These are phyloP conservation scores for Yamadazyma akitaensis DNA, from an alignment of 805 yeast species.

Conservation along the genomic window DNA sequence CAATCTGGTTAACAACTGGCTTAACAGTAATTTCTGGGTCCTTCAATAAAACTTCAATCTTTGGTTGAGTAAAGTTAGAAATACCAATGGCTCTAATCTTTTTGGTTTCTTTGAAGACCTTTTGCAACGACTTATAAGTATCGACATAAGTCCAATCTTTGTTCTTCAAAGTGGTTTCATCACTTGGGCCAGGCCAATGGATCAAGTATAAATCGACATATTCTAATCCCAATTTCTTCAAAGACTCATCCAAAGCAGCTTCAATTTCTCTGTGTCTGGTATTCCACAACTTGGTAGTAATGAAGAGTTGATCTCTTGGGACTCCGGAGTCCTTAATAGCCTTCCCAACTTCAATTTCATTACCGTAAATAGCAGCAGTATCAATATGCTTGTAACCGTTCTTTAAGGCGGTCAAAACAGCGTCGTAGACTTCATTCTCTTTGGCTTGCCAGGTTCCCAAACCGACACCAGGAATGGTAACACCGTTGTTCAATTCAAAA, in stretches of 20 bases:
- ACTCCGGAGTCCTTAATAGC: conserved; percentile 55
- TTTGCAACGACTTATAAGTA: conserved; percentile 48
- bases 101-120: conserved; percentile 43
- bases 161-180: conserved; percentile 21
- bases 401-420: conserved; percentile 60
- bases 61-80: conserved; percentile 32
- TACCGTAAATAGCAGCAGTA: conserved; percentile 66
- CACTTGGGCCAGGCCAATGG: conserved; percentile 66
- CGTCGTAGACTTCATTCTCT: conserved; percentile 47
- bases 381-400: conserved; percentile 77
- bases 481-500: conserved; percentile 58
- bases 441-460: conserved; percentile 72
- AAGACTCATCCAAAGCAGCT: conserved; percentile 54
- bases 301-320: conserved; percentile 61
- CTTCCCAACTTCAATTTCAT: conserved; percentile 63
- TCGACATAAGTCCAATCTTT: conserved; percentile 29
- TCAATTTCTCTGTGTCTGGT: conserved; percentile 50
- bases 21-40: conserved; percentile 22
- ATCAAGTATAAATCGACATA: conserved; percentile 76
- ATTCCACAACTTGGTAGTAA: conserved; percentile 71
- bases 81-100: conserved; percentile 33
- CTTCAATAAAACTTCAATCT: conserved; percentile 24
- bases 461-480: conserved; percentile 61
- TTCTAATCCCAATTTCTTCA: conserved; percentile 62
- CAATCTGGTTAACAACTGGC: conserved; percentile 36